phyloP scores from a whole-genome alignment of 2,329 filamentous ascomycete species.

The Botrytis deweyae region DNA sequence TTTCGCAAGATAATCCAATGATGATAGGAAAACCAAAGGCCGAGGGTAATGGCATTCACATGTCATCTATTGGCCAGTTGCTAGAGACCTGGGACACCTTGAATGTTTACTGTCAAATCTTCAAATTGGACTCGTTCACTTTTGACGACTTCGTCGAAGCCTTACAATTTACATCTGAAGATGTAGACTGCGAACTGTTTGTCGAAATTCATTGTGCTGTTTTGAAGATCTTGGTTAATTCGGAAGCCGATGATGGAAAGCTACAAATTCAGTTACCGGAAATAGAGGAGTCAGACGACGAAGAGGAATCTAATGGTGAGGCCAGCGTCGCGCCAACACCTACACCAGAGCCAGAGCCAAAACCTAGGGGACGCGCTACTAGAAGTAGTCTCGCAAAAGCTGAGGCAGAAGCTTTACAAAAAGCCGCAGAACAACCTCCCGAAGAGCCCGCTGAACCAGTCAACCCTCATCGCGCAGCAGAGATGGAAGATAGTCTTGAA shows the following conservation, averaged over 20 bases:
- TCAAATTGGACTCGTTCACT: constrained; percentile 92
- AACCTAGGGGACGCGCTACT: constrained; percentile 69
- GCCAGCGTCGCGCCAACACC: constrained; percentile 54
- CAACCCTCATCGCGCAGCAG: constrained; percentile 66
- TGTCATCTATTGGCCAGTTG: constrained; percentile 81
- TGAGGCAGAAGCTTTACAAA: constrained; percentile 68
- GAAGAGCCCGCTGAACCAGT: constrained; percentile 48
- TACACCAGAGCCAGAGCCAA: constrained; percentile 69
- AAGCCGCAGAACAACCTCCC: constrained; percentile 40
- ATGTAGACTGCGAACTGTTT: constrained; percentile 78
- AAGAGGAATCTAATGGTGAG: constrained; percentile 62
- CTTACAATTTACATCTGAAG: constrained; percentile 72
- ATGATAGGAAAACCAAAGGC: constrained; percentile 48
- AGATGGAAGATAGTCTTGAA: constrained; percentile 69
- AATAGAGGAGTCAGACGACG: constrained; percentile 63
- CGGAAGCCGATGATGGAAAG: constrained; percentile 72
- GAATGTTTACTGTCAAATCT: constrained; percentile 97
- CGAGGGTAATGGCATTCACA: constrained; percentile 63
- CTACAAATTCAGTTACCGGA: constrained; percentile 77
- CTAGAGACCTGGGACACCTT: constrained; percentile 95
- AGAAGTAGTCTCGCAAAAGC: constrained; percentile 81
- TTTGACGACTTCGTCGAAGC: constrained; percentile 95
- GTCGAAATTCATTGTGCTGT: constrained; percentile 90
- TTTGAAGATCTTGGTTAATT: constrained; percentile 79
- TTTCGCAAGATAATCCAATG: constrained; percentile 64